Conservation (phyloP, 441 rosid genomes). For the Jatropha multifida region DNA sequence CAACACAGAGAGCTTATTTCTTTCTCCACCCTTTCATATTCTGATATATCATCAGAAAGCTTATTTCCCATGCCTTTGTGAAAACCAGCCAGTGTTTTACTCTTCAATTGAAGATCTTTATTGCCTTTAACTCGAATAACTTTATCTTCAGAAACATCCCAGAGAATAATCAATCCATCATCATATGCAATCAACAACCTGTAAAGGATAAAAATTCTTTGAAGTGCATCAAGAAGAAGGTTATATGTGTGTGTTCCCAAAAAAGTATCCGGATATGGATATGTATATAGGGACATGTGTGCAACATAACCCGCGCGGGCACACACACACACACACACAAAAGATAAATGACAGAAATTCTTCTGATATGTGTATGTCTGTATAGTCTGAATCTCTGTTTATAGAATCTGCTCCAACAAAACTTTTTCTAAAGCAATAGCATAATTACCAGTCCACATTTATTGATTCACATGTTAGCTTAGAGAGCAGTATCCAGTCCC, state of each 20-base stretch:
- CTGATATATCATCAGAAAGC: conserved; percentile 34
- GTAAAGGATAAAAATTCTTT: conserved; percentile 29
- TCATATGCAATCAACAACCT: conserved; percentile 74
- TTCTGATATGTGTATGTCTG: background rate
- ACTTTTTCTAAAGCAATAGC: background rate
- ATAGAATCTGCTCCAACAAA: background rate
- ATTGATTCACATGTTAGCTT: background rate
- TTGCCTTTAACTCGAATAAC: conserved; percentile 51
- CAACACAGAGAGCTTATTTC: conserved; percentile 74
- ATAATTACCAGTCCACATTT: background rate
- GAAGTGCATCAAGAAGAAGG: conserved; percentile 21
- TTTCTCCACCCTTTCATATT: conserved; percentile 40
- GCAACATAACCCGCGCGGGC: background rate
- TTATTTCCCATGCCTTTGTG: conserved; percentile 36
- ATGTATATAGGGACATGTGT: background rate
- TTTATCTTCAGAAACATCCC: conserved; percentile 57
- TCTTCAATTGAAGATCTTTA: conserved; percentile 58
- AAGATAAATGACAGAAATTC: background rate
- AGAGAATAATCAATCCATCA: conserved; percentile 56
- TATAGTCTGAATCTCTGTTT: background rate
- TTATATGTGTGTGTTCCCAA: background rate
- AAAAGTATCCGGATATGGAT: background rate
- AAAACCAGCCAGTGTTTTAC: conserved; percentile 32
- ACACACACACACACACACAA: background rate
- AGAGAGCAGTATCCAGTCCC: conserved; percentile 12